phyloP scores from a whole-genome alignment of 2,329 filamentous ascomycete species.

The Venturia carpophila region DNA sequence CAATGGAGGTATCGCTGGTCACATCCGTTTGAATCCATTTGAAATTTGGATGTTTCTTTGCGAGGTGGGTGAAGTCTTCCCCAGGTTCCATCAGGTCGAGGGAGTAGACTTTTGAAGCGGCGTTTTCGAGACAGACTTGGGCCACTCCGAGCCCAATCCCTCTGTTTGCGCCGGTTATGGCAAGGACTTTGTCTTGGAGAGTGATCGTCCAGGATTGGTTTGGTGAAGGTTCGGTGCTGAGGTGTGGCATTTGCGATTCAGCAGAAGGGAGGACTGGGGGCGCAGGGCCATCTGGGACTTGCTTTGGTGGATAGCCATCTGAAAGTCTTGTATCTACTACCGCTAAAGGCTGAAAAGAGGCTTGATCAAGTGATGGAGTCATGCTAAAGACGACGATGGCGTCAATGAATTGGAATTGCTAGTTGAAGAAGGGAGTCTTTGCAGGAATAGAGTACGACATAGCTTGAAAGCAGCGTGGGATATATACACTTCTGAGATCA shows the following conservation, averaged over 20 bases:
- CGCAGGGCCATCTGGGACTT: not conserved
- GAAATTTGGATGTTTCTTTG: slow-evolving; percentile 49
- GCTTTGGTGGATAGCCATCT: not conserved
- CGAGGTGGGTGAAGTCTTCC: slow-evolving; percentile 30
- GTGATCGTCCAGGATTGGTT: slow-evolving; percentile 41
- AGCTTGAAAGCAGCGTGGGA: not conserved
- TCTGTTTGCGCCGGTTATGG: slow-evolving; percentile 48
- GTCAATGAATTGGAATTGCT: not conserved
- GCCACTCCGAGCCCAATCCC: slow-evolving; percentile 62
- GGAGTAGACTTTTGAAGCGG: slow-evolving; percentile 56
- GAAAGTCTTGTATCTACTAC: not conserved
- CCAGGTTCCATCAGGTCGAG: slow-evolving; percentile 48
- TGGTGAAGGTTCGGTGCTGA: slow-evolving; percentile 38
- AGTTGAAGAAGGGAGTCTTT: not conserved
- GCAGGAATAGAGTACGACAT: not conserved
- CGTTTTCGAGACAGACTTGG: slow-evolving; percentile 56
- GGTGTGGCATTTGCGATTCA: slow-evolving; percentile 23
- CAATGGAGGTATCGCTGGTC: slow-evolving; percentile 23
- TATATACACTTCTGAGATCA: not conserved
- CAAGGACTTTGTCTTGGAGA: slow-evolving; percentile 46
- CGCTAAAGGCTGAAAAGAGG: not conserved
- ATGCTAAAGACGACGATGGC: not conserved
- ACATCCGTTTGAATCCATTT: slow-evolving; percentile 5
- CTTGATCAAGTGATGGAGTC: not conserved
- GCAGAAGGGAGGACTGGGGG: not conserved